Evolutionary conservation across 2,329 filamentous ascomycete genomes (phyloP), one percentile per base, ranked within the genome.

Genomic region (Cephalotrichum gorgonifer): DNA sequence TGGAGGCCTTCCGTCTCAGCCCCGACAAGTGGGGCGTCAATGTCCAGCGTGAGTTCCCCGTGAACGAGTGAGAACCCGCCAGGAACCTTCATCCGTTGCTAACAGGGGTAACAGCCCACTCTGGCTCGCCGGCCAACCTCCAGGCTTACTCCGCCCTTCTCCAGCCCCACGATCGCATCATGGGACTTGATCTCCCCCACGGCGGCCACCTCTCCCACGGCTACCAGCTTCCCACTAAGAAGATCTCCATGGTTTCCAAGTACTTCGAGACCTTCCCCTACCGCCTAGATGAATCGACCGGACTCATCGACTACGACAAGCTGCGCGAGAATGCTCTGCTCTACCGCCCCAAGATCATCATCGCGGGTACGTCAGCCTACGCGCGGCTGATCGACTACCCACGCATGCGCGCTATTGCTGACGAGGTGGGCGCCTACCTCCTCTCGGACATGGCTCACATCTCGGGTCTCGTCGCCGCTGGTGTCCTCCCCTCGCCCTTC

Each of bases 221-320:
- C 54, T 98, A 98, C 70, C 93, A 98, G 70, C 97, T 88, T 22
- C 88, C 93, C 3, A 83, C 84, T 48, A 88, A 85, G 68, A 91
- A 90, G 78, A 97, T 98, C 65, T 97, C 91, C n/a, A 89, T 90
- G 60, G 83, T 98, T 56, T 97, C 91, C 51, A 97, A 95, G 64
- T 98, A 98, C 73, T 98, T 98, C 65, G 93, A 98, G 73, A 98
- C 93, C 33, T 74, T 98, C 54, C 93, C 93, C 6, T 98, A 98
- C 75, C 84, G 89, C 52, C 78, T 97, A 49, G 81, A 96, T 70
- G 86, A 94, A 62, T 76, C 83, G 54, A 97, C 91, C 5, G 93
- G 93, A 51, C 75, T 91, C 57, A 98, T 98, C 61, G 90, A 98
- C 73, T 98, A 98, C 68, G 83, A 88, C 61, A 85, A 85, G 63